Base-by-base conservation (phyloP, 1,139 yeast species). In the Suhomyces terraborum region DNA sequence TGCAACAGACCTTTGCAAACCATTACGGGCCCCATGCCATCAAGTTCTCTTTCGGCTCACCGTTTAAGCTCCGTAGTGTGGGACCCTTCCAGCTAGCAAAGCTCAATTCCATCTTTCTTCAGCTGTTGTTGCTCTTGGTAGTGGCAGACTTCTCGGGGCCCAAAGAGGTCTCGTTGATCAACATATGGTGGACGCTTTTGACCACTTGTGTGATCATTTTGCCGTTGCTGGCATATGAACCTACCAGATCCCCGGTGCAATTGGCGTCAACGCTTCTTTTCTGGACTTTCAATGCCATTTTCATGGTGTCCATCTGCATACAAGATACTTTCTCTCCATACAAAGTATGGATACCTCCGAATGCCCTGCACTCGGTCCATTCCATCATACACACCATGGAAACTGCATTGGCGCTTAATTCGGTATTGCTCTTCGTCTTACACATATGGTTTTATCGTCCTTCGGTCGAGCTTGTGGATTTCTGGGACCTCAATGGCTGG, bases 371-470 rank as follows among this genome's bases (percentile, higher is more conserved):
- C 4, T 23, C 54, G n/a, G 14, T n/a, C 12, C 30, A 52, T 20
- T 56, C 55, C 31, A 24, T 53, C 3, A 35, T 45, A 17, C 25
- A 30, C 19, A 38, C 55, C 14, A 32, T 62, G 1, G 48, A 62
- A 8, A 4, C 56, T 2, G 38, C 19, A 17, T 40, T 56, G 2
- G 29, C 60, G 13, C 12, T 41, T 21, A 71, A 70, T 44, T 54
- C 75, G 2, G 4, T 62, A 0, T 45, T 54, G 2, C 58, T 78
- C n/a, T 64, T 71, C 18, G 21, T 60, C 1, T 58, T 77, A 22
- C 78, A 77, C 47, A 48, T 61, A 4, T 51, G 50, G 19, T 54
- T 52, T 30, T 80, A 69, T 51, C 47, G 55, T 10, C 82, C 84
- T 4, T 69, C 76, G 5, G 54, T 56, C 5, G 79, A 77, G 49